Evolutionary conservation across 208 protist genomes (phyloP).

Genomic region (Leishmania lainsoni): DNA sequence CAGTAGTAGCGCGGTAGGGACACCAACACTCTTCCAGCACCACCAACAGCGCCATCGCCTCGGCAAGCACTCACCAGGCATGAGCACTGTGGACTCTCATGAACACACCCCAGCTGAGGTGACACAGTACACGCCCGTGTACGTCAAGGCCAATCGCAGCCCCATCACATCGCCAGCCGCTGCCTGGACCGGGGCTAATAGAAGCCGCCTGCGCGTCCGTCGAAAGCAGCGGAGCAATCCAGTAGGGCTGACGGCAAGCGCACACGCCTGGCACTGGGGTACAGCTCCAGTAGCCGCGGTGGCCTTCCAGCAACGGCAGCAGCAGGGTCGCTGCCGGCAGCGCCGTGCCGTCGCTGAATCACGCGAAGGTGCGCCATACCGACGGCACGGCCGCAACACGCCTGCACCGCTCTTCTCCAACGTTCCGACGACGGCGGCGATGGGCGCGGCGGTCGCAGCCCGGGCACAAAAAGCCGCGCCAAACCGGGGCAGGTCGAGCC

Average conservation of each 20-base stretch:
- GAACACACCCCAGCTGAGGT: neutral
- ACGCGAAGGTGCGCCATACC: neutral
- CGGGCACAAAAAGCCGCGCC: neutral
- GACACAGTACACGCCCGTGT: conserved; percentile 18
- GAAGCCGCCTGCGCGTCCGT: neutral
- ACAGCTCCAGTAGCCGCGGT: neutral
- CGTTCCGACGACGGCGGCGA: conserved; percentile 8
- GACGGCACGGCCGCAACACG: conserved; percentile 1
- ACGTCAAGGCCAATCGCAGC: conserved; percentile 7
- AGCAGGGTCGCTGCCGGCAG: conserved; percentile 9
- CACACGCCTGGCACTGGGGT: conserved; percentile 36
- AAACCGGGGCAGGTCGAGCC: neutral
- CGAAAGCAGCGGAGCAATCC: conserved; percentile 14
- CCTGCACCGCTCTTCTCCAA: conserved; percentile 10
- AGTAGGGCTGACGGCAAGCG: conserved; percentile 9
- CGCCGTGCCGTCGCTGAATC: neutral
- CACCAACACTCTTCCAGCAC: neutral
- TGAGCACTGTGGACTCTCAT: neutral
- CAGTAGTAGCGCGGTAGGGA: neutral
- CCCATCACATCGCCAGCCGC: neutral
- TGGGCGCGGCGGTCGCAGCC: conserved; percentile 5
- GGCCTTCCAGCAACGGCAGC: conserved; percentile 4
- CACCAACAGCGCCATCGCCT: neutral
- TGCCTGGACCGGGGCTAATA: neutral
- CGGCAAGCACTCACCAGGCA: neutral